Percentiles rank a stretch among this genome's conserved stretches.
Evolutionary conservation across 768 basidiomycete species (phyloP).

Genomic region (Tubosaeta sp.): DNA sequence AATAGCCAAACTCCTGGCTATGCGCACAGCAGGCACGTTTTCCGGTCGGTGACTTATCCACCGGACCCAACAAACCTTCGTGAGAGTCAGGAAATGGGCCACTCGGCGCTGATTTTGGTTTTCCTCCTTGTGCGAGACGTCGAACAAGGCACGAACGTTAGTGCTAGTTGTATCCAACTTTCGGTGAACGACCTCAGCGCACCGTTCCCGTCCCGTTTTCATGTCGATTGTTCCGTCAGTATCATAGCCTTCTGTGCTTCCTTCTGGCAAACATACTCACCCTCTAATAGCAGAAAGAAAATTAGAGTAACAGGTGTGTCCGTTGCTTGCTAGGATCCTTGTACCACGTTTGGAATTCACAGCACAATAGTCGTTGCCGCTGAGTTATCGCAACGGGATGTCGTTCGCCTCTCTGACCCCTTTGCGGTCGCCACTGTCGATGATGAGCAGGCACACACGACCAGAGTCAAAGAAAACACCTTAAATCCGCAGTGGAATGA

Average conservation of each 20-base stretch:
- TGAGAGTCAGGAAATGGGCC: no score
- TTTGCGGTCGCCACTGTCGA: slow-evolving; percentile 99
- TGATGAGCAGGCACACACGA: slow-evolving; percentile 95
- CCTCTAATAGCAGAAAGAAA: slow-evolving; percentile 50
- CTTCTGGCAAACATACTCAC: slow-evolving; percentile 11
- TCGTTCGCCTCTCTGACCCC: slow-evolving; percentile 93
- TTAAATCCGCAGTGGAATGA: slow-evolving; percentile 97
- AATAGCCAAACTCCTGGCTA: no score
- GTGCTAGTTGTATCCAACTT: no score
- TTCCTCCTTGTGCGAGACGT: neutral
- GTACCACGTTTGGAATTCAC: slow-evolving; percentile 1
- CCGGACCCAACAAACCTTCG: no score
- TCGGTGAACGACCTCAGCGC: neutral
- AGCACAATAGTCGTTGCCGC: slow-evolving; percentile 79
- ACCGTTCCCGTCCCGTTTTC: neutral
- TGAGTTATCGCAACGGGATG: slow-evolving; percentile 92
- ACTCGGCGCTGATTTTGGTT: neutral
- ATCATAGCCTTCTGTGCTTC: neutral
- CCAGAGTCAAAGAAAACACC: slow-evolving; percentile 94
- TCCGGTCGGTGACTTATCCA: no score
- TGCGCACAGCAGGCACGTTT: no score
- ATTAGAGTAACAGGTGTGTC: slow-evolving; percentile 71
- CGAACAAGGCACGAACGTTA: neutral
- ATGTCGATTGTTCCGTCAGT: slow-evolving; percentile 32
- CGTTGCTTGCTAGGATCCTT: neutral